A percentile compares a stretch with the other conserved stretches of the same genome.
phyloP scores from a whole-genome alignment of 306 rosid species.

The Trichosanthes truncata region DNA sequence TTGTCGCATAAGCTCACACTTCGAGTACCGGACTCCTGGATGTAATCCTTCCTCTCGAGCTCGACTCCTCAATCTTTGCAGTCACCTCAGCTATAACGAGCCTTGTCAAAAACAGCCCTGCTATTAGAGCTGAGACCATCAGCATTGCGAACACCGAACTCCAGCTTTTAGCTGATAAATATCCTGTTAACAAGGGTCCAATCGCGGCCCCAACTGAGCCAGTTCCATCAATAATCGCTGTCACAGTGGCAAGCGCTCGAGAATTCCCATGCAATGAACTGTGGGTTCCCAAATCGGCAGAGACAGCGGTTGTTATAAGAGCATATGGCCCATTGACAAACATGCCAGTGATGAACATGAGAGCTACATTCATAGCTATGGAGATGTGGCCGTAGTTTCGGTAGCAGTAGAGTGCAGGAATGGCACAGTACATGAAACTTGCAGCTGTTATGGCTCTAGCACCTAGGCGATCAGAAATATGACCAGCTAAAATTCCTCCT shows the following conservation, averaged over 20 bases:
- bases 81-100: conserved; percentile 74
- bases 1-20: conserved; percentile 20
- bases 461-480: conserved; percentile 68
- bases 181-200: conserved; percentile 85
- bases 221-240: conserved; percentile 92
- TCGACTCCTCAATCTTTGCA: conserved; percentile 59
- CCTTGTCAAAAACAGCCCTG: conserved; percentile 83
- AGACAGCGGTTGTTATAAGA: conserved; percentile 93
- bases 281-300: conserved; percentile 96
- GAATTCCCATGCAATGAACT: conserved; percentile 76
- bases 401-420: conserved; percentile 84
- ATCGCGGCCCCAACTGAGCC: conserved; percentile 97
- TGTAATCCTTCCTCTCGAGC: conserved; percentile 26
- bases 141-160: conserved; percentile 79
- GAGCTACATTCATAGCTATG: conserved; percentile 33
- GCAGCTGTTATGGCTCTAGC: conserved; percentile 99
- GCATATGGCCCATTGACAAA: conserved; percentile 96
- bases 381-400: conserved; percentile 67
- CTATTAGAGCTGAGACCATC: conserved; percentile 79
- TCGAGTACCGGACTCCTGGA: conserved; percentile 17
- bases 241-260: conserved; percentile 87
- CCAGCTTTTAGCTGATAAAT: conserved; percentile 80
- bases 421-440: conserved; percentile 98
- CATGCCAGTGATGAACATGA: conserved; percentile 90
- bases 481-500: conserved; percentile 94